These are phyloP conservation scores for Zelopaecilomyces penicillatus DNA, from an alignment of 2,329 filamentous ascomycete genomes.

Conservation along the genomic window DNA sequence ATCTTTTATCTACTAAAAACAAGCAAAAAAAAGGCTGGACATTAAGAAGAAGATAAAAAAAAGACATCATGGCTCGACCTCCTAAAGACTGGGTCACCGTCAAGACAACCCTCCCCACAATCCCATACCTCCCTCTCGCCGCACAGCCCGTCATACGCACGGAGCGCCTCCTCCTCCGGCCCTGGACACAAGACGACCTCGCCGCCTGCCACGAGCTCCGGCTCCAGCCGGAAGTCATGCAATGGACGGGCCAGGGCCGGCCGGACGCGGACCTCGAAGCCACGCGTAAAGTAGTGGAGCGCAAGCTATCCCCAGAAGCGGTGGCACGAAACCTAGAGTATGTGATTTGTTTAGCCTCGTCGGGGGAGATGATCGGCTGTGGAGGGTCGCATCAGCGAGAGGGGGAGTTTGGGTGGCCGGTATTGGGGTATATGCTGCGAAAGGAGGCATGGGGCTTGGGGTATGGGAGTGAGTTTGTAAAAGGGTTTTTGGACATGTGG, in stretches of 20 bases:
- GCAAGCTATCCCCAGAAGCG: slow-evolving; percentile 34
- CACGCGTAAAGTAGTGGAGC: slow-evolving; percentile 31
- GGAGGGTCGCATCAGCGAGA: slow-evolving; percentile 31
- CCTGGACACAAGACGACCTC: slow-evolving; percentile 40
- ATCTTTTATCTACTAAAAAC: too few species aligned
- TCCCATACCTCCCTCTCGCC: slow-evolving; percentile 30
- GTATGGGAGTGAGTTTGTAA: slow-evolving; percentile 47
- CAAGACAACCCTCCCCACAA: slow-evolving; percentile 37
- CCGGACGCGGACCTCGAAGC: slow-evolving; percentile 34
- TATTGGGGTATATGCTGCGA: slow-evolving; percentile 48
- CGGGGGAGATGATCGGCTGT: slow-evolving; percentile 41
- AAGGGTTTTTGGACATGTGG: slow-evolving; percentile 36
- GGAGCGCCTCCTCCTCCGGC: slow-evolving; percentile 45
- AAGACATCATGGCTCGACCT: background rate
- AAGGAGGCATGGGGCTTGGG: slow-evolving; percentile 45
- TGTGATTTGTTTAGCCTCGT: slow-evolving; percentile 36
- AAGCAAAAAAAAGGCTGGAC: too few species aligned
- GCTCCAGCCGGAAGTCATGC: slow-evolving; percentile 52
- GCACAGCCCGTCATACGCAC: slow-evolving; percentile 35
- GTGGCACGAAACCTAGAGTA: slow-evolving; percentile 44
- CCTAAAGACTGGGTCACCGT: slow-evolving; percentile 18
- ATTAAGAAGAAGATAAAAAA: background rate
- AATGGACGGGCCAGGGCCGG: slow-evolving; percentile 37
- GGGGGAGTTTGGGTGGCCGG: slow-evolving; percentile 42
- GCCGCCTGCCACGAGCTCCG: slow-evolving; percentile 42